These are phyloP conservation scores for Colletotrichum chrysophilum DNA, from an alignment of 2,329 filamentous ascomycete genomes.

Conservation along the genomic window DNA sequence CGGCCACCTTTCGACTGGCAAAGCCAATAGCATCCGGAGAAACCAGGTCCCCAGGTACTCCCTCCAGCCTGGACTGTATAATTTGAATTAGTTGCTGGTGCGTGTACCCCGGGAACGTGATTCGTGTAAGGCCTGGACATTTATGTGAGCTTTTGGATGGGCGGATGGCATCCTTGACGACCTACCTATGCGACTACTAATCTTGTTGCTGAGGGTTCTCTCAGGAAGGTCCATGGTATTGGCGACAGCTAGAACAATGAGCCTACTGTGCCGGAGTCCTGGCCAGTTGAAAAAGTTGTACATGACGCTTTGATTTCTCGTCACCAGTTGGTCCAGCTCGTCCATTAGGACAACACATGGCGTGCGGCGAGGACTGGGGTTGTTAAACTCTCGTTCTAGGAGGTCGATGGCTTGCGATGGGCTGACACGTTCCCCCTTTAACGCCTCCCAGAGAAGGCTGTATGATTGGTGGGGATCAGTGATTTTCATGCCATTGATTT, in stretches of 20 bases:
- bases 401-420: conserved; percentile 91
- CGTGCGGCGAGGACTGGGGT: conserved; percentile 87
- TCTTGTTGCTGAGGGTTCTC: conserved; percentile 96
- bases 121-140: conserved; percentile 74
- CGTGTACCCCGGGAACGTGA: conserved; percentile 96
- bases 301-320: conserved; percentile 99
- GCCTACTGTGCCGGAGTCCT: conserved; percentile 83
- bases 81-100: conserved; percentile 98
- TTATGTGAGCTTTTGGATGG: not conserved
- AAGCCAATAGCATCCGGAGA: conserved; percentile 95
- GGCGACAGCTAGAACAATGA: conserved; percentile 96
- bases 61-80: conserved; percentile 90
- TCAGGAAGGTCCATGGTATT: conserved; percentile 99
- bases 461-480: conserved; percentile 98
- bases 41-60: conserved; percentile 87
- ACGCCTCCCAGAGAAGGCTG: conserved; percentile 91
- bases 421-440: conserved; percentile 91
- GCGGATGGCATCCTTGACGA: not conserved
- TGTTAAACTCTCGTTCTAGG: conserved; percentile 89
- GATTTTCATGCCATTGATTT: conserved; percentile 99
- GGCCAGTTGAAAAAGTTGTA: conserved; percentile 99
- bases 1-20: conserved; percentile 93
- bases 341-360: conserved; percentile 99
- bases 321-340: conserved; percentile 96
- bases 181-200: conserved; percentile 80